Base-by-base conservation (phyloP, 331 rosid genomes). In the Pyracantha coccinea region DNA sequence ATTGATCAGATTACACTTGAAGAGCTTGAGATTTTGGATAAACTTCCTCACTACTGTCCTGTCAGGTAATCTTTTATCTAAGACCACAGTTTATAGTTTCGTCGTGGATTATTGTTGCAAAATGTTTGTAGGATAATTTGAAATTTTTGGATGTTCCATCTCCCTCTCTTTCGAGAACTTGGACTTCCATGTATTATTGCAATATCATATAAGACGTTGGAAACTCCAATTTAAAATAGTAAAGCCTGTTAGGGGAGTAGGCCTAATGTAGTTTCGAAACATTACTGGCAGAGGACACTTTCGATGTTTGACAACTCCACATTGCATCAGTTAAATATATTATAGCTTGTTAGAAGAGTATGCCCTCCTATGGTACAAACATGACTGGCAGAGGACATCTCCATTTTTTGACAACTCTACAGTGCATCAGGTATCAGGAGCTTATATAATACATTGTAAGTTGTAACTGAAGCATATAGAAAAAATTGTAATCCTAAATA, bases 1-100 rank as follows among this genome's bases (percentile, higher is more conserved):
- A 92, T 94, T 76, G 97, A 94, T 85, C 96, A 90, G 88, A 94
- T 94, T 78, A 94, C 99, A 13, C 86, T 94, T 20, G 99, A 94
- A 80, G 99, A 94, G 79, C 86, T 94, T 84, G 97, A 94, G 90
- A 94, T 94, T 77, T 84, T 94, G 88, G 99, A 94, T 81, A 94
- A 88, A 89, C 92, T 90, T 80, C 97, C 99, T 62, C 99, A 94
- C 84, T 92, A 94, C 85, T 87, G 96, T 77, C 99, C 99, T 33
- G 83, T 94, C 83, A 92, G 99, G 99, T 92, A 84, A 77, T 59
- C 63, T 67, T 67, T 69, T 24, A 55, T 27, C 14, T 58, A 21
- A 29, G 17, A 10, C 75, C 53, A 0, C 44, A 60, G 27, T 14
- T 24, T 4, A 71, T 53, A 29, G 57, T 31, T 14, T 28, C 17